Percentiles rank a stretch among this genome's conserved stretches.
phyloP scores from a whole-genome alignment of 768 basidiomycete species.

The Xanthoconium stramineum region DNA sequence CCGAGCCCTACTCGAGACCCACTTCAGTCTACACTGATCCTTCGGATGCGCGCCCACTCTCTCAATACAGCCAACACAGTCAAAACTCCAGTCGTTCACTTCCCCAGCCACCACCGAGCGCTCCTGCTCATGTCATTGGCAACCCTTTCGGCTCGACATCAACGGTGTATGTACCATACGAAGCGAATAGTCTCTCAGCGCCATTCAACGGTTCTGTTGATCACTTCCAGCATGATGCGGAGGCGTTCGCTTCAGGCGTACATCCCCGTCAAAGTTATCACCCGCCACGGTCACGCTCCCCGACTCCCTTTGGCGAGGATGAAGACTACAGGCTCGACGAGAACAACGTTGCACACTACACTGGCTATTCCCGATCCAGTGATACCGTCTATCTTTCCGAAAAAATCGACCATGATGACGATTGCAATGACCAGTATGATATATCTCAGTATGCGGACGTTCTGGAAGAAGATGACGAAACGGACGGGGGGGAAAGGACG shows the following conservation, averaged over 20 bases:
- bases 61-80: conserved; percentile 40
- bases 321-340: conserved; percentile 65
- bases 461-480: conserved; percentile 17
- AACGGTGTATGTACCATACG: conserved; percentile 5
- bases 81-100: conserved; percentile 30
- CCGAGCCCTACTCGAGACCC: conserved; percentile 27
- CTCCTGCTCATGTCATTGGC: conserved; percentile 16
- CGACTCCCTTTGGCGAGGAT: conserved; percentile 71
- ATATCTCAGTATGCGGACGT: conserved; percentile 30
- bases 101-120: conserved; percentile 21
- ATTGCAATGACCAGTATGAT: conserved; percentile 27
- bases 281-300: conserved; percentile 67
- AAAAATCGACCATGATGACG: conserved; percentile 17
- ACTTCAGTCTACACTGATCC: conserved; percentile 25
- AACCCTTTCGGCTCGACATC: conserved; percentile 24
- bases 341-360: conserved; percentile 55
- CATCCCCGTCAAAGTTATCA: conserved; percentile 46
- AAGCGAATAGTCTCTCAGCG: conserved; percentile 30
- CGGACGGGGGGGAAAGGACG: conserved; percentile 23
- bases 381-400: conserved; percentile 19
- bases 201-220: conserved; percentile 39
- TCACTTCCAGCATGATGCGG: conserved; percentile 62
- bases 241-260: conserved; percentile 67
- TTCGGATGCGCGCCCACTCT: conserved; percentile 25
- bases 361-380: conserved; percentile 34